Conservation (phyloP, 306 rosid genomes). For the Vachellia collinsii region DNA sequence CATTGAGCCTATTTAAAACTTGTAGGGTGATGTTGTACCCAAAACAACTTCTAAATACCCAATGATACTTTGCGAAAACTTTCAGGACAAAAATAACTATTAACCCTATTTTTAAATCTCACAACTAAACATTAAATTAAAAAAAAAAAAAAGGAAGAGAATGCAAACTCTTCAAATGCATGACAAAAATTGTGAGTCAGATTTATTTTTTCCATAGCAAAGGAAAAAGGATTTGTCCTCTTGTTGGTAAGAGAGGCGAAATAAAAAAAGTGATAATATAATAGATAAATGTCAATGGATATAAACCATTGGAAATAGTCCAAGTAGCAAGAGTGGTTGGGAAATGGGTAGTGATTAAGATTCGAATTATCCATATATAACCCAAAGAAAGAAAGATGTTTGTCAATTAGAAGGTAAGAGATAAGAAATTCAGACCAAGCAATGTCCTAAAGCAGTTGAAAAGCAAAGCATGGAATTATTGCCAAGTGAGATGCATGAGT, state of each 20-base stretch:
- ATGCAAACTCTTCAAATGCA: not conserved
- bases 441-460: slow-evolving; percentile 8
- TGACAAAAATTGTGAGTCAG: not conserved
- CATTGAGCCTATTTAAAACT: too few relatives aligned
- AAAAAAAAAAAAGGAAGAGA: not conserved
- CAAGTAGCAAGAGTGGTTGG: not conserved
- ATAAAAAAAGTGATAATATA: not conserved
- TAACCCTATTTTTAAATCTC: not conserved
- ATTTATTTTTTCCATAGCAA: not conserved
- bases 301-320: not conserved
- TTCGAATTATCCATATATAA: not conserved
- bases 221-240: not conserved
- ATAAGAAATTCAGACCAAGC: not conserved
- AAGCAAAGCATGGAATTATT: slow-evolving; percentile 15
- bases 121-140: not conserved
- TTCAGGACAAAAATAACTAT: too few relatives aligned
- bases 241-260: not conserved
- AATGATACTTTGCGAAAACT: too few relatives aligned
- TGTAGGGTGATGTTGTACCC: too few relatives aligned
- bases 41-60: too few relatives aligned
- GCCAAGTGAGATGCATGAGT: slow-evolving; percentile 4
- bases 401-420: not conserved
- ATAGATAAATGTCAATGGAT: not conserved
- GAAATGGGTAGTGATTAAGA: not conserved
- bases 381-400: not conserved